These are phyloP conservation scores for Penicillium sp. DNA, from an alignment of 2,329 filamentous ascomycete species.

Conservation along the genomic window DNA sequence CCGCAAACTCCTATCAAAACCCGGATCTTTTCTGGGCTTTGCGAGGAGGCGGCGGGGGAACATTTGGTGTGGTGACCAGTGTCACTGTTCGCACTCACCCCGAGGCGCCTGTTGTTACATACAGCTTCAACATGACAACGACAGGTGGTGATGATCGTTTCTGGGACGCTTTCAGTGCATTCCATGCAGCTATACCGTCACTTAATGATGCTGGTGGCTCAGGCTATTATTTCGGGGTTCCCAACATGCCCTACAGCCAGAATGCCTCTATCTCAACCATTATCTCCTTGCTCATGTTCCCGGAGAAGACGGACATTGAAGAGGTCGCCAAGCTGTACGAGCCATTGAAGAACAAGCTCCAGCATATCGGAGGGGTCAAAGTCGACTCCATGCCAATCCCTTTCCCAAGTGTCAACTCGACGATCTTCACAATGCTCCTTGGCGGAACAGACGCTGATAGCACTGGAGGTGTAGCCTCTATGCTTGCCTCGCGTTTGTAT, in stretches of 20 bases:
- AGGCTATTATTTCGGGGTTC: slow-evolving; percentile 44
- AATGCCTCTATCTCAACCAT: slow-evolving; percentile 31
- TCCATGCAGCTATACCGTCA: slow-evolving; percentile 48
- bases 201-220: slow-evolving; percentile 51
- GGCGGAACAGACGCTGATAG: slow-evolving; percentile 23
- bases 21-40: slow-evolving; percentile 56
- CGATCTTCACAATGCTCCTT: slow-evolving; percentile 24
- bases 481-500: slow-evolving; percentile 39
- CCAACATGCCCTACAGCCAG: slow-evolving; percentile 30
- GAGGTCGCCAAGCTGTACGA: slow-evolving; percentile 22
- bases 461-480: slow-evolving; percentile 22
- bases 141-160: slow-evolving; percentile 16
- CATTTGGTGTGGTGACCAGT: slow-evolving; percentile 49
- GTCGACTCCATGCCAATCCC: slow-evolving; percentile 18
- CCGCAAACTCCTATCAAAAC: slow-evolving; percentile 22
- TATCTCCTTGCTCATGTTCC: slow-evolving; percentile 24
- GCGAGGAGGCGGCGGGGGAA: slow-evolving; percentile 59
- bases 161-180: slow-evolving; percentile 29
- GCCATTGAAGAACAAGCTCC: slow-evolving; percentile 23
- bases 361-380: slow-evolving; percentile 18
- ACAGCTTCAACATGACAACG: slow-evolving; percentile 27
- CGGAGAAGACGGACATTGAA: slow-evolving; percentile 27
- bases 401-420: slow-evolving; percentile 25
- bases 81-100: slow-evolving; percentile 50
- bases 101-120: slow-evolving; percentile 38